These are phyloP conservation scores for Albophoma yamanashiensis DNA, from an alignment of 2,329 filamentous ascomycete genomes.

Conservation along the genomic window DNA sequence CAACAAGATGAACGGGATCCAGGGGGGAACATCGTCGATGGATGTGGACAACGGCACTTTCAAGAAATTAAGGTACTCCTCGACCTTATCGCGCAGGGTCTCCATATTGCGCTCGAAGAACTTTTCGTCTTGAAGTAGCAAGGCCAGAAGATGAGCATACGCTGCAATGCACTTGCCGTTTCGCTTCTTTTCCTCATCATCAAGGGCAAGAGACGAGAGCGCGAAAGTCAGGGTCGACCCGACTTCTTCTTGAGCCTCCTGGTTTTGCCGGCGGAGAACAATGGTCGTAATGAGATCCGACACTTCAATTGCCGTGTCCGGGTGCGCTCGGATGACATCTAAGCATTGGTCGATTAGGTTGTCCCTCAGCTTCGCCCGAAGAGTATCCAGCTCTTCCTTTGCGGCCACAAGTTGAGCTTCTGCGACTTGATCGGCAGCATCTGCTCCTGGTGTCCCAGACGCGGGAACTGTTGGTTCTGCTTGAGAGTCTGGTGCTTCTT, in stretches of 20 bases:
- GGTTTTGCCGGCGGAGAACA: conserved; percentile 45
- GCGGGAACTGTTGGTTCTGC: conserved; percentile 3
- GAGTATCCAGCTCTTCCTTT: conserved; percentile 68
- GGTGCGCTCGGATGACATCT: conserved; percentile 80
- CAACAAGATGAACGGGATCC: conserved; percentile 83
- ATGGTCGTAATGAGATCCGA: conserved; percentile 75
- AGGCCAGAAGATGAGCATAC: conserved; percentile 81
- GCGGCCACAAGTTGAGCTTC: conserved; percentile 20
- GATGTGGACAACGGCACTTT: conserved; percentile 56
- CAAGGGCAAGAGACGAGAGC: conserved; percentile 56
- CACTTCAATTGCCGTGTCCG: conserved; percentile 81
- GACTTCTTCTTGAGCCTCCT: conserved; percentile 57
- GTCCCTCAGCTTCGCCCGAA: conserved; percentile 60
- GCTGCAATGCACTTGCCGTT: conserved; percentile 60
- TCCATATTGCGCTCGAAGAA: conserved; percentile 73
- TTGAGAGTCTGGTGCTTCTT: background rate
- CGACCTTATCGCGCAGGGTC: conserved; percentile 66
- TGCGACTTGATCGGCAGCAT: conserved; percentile 6
- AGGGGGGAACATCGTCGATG: conserved; percentile 72
- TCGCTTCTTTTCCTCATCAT: conserved; percentile 55
- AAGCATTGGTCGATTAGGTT: conserved; percentile 83
- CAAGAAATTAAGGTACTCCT: conserved; percentile 68
- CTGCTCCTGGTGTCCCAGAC: conserved; percentile 5
- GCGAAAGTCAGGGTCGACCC: conserved; percentile 77
- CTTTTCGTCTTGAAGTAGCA: conserved; percentile 70